Evolutionary conservation across 202 grass and related monocot species (phyloP).

Genomic region (Digitaria exilis): DNA sequence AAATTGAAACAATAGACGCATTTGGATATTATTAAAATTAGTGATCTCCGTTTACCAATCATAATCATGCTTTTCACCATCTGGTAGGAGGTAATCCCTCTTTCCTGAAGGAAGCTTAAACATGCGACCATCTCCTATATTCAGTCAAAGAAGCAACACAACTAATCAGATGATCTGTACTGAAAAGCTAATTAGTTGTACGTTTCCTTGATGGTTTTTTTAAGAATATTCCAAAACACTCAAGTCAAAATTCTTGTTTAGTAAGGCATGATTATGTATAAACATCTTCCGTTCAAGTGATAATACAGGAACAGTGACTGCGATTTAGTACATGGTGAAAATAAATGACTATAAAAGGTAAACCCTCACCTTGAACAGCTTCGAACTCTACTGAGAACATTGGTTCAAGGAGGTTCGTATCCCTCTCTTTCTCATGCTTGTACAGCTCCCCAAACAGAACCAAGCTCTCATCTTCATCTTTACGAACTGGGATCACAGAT

Average conservation of each 20-base stretch:
- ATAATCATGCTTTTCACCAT: slow-evolving; percentile 56
- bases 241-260: neutral
- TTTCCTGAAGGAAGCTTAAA: slow-evolving; percentile 55
- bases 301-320: neutral
- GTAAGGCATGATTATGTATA: neutral
- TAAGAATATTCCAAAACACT: neutral
- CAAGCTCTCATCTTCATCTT: slow-evolving; percentile 64
- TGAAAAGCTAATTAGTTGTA: neutral
- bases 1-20: neutral
- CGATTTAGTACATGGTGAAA: neutral
- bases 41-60: slow-evolving; percentile 46
- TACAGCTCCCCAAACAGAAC: slow-evolving; percentile 64
- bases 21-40: neutral
- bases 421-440: slow-evolving; percentile 56
- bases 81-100: slow-evolving; percentile 48
- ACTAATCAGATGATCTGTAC: slow-evolving; percentile 6
- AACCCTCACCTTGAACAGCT: slow-evolving; percentile 51
- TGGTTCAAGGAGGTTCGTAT: slow-evolving; percentile 64
- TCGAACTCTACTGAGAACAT: slow-evolving; percentile 63
- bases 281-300: neutral
- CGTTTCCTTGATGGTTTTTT: neutral
- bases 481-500: neutral
- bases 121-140: slow-evolving; percentile 46
- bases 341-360: neutral
- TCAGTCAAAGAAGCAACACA: slow-evolving; percentile 12